These are phyloP conservation scores for Melaleuca quinquenervia DNA, from an alignment of 345 rosid species.

Conservation along the genomic window DNA sequence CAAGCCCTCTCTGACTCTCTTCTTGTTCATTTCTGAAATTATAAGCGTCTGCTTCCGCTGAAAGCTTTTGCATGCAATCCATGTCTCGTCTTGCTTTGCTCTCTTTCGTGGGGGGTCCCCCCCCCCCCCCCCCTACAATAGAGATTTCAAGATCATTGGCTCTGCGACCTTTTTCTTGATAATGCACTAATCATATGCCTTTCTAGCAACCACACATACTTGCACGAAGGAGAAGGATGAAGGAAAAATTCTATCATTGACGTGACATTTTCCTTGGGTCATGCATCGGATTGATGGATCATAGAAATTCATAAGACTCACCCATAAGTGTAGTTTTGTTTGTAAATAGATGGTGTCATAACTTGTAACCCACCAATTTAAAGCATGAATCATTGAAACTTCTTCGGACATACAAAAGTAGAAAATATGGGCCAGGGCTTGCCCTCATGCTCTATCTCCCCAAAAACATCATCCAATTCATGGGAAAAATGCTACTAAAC, in stretches of 20 bases:
- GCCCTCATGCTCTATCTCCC: not conserved
- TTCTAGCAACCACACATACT: not conserved
- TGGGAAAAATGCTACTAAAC: not conserved
- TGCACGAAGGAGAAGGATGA: not conserved
- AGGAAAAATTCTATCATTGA: not conserved
- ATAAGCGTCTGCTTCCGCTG: not conserved
- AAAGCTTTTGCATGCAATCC: not conserved
- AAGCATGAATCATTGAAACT: not conserved
- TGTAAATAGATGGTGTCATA: not conserved
- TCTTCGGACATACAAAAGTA: not conserved
- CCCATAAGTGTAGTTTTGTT: not conserved
- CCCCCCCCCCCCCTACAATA: too few species aligned
- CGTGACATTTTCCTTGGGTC: not conserved
- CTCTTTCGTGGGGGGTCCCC: not conserved
- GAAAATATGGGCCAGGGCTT: not conserved
- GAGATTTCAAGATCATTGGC: not conserved
- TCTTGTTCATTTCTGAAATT: not conserved
- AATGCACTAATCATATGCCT: not conserved
- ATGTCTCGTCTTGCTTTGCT: not conserved
- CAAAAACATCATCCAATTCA: not conserved
- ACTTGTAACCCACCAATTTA: not conserved
- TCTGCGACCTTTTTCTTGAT: not conserved
- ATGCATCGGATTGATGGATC: not conserved
- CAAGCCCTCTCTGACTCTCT: not conserved
- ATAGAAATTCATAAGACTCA: not conserved